Conservation (phyloP, 768 basidiomycete species). For the Termitomyces sp. region DNA sequence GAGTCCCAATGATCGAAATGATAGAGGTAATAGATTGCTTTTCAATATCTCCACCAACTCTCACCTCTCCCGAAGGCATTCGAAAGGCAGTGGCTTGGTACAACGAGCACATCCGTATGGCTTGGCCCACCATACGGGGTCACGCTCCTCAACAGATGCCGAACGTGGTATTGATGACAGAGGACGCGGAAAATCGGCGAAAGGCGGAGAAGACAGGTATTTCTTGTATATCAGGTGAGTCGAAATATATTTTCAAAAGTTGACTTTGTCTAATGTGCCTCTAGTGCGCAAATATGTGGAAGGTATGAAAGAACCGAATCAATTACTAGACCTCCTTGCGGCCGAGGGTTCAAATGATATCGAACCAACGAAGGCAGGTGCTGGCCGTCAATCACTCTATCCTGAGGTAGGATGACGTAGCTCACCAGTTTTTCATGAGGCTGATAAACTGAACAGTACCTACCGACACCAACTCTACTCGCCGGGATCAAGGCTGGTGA, state of each 20-base stretch:
- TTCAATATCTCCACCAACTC: background rate
- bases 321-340: slow-evolving; percentile 81
- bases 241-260: background rate
- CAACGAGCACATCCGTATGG: slow-evolving; percentile 59
- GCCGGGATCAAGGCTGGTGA: slow-evolving; percentile 85
- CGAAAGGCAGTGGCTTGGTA: slow-evolving; percentile 89
- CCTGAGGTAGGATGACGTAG: slow-evolving; percentile 53
- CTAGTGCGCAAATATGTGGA: slow-evolving; percentile 81
- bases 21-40: slow-evolving; percentile 60
- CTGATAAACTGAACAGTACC: slow-evolving; percentile 52
- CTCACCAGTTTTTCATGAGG: background rate
- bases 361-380: slow-evolving; percentile 55
- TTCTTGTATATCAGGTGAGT: slow-evolving; percentile 56
- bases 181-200: slow-evolving; percentile 81
- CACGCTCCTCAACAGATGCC: slow-evolving; percentile 43
- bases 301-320: slow-evolving; percentile 56
- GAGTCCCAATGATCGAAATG: slow-evolving; percentile 91
- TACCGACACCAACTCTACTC: slow-evolving; percentile 62
- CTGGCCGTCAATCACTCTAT: slow-evolving; percentile 61
- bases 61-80: slow-evolving; percentile 56
- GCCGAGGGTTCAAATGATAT: slow-evolving; percentile 58
- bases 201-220: slow-evolving; percentile 70
- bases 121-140: slow-evolving; percentile 48
- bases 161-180: slow-evolving; percentile 77
- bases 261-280: background rate